phyloP scores from a whole-genome alignment of 495 filamentous ascomycete genomes.

The Aspergillus panamensis region DNA sequence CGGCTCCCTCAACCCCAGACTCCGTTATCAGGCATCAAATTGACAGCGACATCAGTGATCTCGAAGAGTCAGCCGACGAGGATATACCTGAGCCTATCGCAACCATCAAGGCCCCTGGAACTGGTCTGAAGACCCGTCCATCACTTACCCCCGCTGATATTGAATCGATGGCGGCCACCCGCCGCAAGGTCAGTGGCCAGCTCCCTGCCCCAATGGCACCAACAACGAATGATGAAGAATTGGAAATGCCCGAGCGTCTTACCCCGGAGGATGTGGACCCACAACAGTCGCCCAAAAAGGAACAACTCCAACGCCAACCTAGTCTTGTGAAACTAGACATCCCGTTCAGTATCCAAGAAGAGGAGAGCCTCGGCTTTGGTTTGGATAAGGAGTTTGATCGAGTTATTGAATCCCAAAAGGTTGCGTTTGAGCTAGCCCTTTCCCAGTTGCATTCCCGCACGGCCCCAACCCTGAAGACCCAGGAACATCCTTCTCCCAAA shows the following conservation, averaged over 20 bases:
- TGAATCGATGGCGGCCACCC: constrained; percentile 79
- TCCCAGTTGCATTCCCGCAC: constrained; percentile 26
- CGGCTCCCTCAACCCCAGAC: constrained; percentile 76
- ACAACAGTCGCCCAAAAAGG: constrained; percentile 12
- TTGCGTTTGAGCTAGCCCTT: constrained; percentile 60
- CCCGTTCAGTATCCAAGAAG: constrained; percentile 48
- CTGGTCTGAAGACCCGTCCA: constrained; percentile 83
- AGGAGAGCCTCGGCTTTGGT: constrained; percentile 67
- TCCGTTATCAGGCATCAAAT: constrained; percentile 86
- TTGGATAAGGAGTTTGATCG: constrained; percentile 91
- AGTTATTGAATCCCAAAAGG: constrained; percentile 97
- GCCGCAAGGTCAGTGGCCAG: constrained; percentile 77
- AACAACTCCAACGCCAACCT: constrained; percentile 42
- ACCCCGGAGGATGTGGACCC: constrained; percentile 32
- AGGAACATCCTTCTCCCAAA: constrained; percentile 13
- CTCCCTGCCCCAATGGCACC: constrained; percentile 57
- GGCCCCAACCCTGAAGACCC: constrained; percentile 12
- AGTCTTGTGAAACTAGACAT: constrained; percentile 68
- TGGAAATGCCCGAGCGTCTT: constrained; percentile 32
- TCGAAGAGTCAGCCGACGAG: constrained; percentile 33
- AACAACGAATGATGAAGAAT: constrained; percentile 32
- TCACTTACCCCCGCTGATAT: constrained; percentile 84
- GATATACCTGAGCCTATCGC: constrained; percentile 78
- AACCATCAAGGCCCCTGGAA: constrained; percentile 85
- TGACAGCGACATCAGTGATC: constrained; percentile 33